Base-by-base conservation (phyloP, 176 grass and related monocot genomes). In the Microstegium vimineum region DNA sequence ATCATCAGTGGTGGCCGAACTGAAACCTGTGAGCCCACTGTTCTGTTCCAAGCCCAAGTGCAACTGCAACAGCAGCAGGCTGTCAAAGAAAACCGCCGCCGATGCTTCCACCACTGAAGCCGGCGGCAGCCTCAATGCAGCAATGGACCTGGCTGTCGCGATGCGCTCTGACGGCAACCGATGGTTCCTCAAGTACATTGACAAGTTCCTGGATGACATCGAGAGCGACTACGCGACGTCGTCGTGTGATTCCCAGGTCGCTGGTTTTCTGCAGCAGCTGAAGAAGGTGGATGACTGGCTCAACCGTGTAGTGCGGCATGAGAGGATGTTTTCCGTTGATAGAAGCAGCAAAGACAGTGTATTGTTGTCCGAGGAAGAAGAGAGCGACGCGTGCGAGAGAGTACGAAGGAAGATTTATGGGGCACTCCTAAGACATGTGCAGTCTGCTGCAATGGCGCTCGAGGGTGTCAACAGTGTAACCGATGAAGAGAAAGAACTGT, bases 221-320 rank as follows among this genome's bases (percentile, higher is more conserved):
- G 87, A 92, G 61, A 68, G 26, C 30, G 73, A 17, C 5, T 79
- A 82, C 11, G 12, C 43, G 4, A 37, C 78, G 10, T n/a, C n/a
- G n/a, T n/a, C 75, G 10, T 90, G 86, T 12, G 90, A 94, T 33
- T 85, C 85, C 3, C 81, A 91, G 76, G 56, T 91, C 1, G 84
- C 88, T 4, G 83, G 75, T 16, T 76, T 98, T 12, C 79, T 94
- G 49, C 90, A 91, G 75, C 92, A 88, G 89, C 78, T 98, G 79
- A 98, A 98, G 71, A 87, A 88, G 81, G 86, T 98, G 16, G 95
- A 98, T 60, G 95, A 91, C 27, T 98, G 90, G 92, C 77, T 98
- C 74, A 98, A 93, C 80, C 31, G 64, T 18, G 81, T 98, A 5
- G 32, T 69, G 33, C 66, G 43, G 22, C 88, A 86, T 31, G 95